Percentiles rank a stretch among this genome's conserved stretches.
These are phyloP conservation scores for Crotalaria pallida DNA, from an alignment of 306 rosid genomes.

Conservation along the genomic window DNA sequence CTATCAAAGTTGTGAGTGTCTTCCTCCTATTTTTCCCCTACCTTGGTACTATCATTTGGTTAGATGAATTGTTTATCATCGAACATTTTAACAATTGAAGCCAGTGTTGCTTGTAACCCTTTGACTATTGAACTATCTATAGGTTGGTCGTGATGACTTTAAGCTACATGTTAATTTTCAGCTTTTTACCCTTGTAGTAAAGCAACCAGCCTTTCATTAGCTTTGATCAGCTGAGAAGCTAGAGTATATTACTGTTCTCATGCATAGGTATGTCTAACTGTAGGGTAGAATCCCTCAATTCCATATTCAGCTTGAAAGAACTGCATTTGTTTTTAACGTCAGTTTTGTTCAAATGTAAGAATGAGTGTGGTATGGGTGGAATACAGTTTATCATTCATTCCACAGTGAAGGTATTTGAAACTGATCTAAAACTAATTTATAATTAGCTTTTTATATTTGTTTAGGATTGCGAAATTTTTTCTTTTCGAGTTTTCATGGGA, in stretches of 20 bases:
- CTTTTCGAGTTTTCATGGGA: no score
- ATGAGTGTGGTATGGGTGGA: slow-evolving; percentile 76
- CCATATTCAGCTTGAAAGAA: slow-evolving; percentile 4
- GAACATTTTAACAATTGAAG: no score
- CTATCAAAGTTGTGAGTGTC: background rate
- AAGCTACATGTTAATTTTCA: slow-evolving; percentile 84
- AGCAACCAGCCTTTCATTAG: slow-evolving; percentile 83
- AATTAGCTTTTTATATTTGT: background rate
- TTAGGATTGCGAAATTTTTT: no score
- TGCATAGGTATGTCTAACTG: slow-evolving; percentile 54
- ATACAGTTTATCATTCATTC: slow-evolving; percentile 81
- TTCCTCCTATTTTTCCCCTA: background rate
- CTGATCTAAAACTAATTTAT: background rate
- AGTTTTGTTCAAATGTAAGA: slow-evolving; percentile 42
- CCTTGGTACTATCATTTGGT: no score
- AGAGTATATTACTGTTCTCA: slow-evolving; percentile 73
- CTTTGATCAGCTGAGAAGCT: slow-evolving; percentile 95
- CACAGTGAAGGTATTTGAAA: slow-evolving; percentile 64
- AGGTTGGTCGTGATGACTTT: slow-evolving; percentile 88
- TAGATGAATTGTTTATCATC: no score
- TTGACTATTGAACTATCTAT: slow-evolving; percentile 4
- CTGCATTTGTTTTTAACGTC: background rate
- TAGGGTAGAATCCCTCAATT: background rate
- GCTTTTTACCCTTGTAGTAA: slow-evolving; percentile 76
- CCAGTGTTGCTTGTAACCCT: slow-evolving; percentile 14